Evolutionary conservation across 371 early-diverging fungal species (phyloP).

Genomic region (Mortierella sp.): DNA sequence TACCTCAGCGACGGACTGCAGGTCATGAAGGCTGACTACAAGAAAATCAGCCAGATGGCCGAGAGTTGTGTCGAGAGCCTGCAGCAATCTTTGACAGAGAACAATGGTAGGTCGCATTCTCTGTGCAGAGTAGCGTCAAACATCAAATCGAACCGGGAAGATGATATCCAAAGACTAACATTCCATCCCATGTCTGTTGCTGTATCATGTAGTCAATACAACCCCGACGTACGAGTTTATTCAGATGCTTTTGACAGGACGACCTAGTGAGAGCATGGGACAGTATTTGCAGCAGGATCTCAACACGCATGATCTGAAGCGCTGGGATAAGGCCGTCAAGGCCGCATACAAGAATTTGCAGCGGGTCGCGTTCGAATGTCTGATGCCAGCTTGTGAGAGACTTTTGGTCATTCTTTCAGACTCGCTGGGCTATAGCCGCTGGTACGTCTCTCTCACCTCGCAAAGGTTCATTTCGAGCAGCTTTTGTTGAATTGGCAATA

Average conservation of each 20-base stretch:
- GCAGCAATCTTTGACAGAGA: slow-evolving; percentile 18
- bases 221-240: slow-evolving; percentile 39
- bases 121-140: too few relatives aligned
- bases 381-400: slow-evolving; percentile 43
- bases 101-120: slow-evolving; percentile 38
- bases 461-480: too few relatives aligned
- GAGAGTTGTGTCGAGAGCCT: slow-evolving; percentile 34
- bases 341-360: slow-evolving; percentile 33
- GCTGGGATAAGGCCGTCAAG: slow-evolving; percentile 32
- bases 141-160: background rate
- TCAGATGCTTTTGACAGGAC: slow-evolving; percentile 42
- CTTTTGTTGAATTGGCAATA: too few relatives aligned
- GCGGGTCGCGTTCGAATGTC: slow-evolving; percentile 40
- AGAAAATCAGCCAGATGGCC: slow-evolving; percentile 21
- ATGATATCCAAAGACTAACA: too few relatives aligned
- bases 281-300: slow-evolving; percentile 43
- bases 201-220: slow-evolving; percentile 15
- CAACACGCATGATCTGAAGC: slow-evolving; percentile 33
- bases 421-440: slow-evolving; percentile 44
- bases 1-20: slow-evolving; percentile 33
- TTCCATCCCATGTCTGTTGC: background rate
- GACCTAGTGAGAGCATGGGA: slow-evolving; percentile 31
- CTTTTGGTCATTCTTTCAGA: slow-evolving; percentile 42
- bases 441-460: slow-evolving; percentile 23
- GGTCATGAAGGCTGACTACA: slow-evolving; percentile 35